A percentile compares a stretch with the other conserved stretches of the same genome.
phyloP scores from a whole-genome alignment of 805 yeast genomes.

The Cyberlindnera suaveolens region DNA sequence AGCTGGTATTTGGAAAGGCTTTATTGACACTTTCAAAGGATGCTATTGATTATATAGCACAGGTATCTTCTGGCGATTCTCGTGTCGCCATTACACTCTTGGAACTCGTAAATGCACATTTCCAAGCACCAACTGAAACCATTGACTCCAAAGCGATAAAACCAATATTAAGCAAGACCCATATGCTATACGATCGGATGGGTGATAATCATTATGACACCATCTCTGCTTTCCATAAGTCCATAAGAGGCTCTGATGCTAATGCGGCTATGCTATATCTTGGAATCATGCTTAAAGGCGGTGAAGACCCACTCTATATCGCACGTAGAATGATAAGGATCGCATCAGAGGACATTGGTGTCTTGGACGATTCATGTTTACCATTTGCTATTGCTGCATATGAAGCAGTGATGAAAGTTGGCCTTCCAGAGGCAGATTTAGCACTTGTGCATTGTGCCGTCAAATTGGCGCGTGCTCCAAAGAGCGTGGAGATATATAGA shows the following conservation, averaged over 20 bases:
- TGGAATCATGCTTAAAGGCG: slow-evolving; percentile 84
- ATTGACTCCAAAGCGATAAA: slow-evolving; percentile 27
- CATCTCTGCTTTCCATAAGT: slow-evolving; percentile 91
- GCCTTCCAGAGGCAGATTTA: slow-evolving; percentile 91
- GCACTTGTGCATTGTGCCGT: slow-evolving; percentile 89
- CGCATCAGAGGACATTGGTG: slow-evolving; percentile 92
- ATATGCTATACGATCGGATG: slow-evolving; percentile 68
- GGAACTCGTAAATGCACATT: slow-evolving; percentile 44
- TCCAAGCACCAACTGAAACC: slow-evolving; percentile 12
- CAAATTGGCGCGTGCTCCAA: slow-evolving; percentile 79
- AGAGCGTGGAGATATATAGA: slow-evolving; percentile 80
- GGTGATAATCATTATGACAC: slow-evolving; percentile 95
- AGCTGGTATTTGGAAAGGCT: slow-evolving; percentile 41
- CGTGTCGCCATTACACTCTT: slow-evolving; percentile 74
- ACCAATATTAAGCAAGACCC: slow-evolving; percentile 41
- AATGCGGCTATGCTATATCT: slow-evolving; percentile 87
- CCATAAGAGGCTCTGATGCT: slow-evolving; percentile 82
- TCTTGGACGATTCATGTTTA: slow-evolving; percentile 72
- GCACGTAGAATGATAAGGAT: slow-evolving; percentile 90
- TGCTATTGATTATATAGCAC: slow-evolving; percentile 61
- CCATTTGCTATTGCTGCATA: slow-evolving; percentile 85
- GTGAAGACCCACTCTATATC: slow-evolving; percentile 88
- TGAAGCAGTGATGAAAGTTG: slow-evolving; percentile 83
- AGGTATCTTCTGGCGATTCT: slow-evolving; percentile 82
- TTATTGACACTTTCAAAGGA: slow-evolving; percentile 48